Evolutionary conservation across 306 rosid genomes (phyloP).

Genomic region (Ochetophila trinervis): DNA sequence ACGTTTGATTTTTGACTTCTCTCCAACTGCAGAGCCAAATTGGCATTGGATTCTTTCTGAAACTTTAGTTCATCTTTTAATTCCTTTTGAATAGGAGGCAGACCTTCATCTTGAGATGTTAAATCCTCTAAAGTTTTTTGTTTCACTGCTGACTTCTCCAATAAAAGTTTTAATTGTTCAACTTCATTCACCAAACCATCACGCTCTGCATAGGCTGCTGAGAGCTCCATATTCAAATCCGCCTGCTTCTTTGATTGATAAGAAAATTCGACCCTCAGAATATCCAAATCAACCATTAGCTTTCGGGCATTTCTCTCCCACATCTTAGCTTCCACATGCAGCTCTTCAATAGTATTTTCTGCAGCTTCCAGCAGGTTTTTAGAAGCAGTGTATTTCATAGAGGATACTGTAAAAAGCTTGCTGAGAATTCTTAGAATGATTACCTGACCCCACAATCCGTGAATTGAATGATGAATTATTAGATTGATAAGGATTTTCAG

Average conservation of each 20-base stretch:
- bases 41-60: slow-evolving; percentile 66
- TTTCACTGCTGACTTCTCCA: slow-evolving; percentile 35
- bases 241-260: slow-evolving; percentile 53
- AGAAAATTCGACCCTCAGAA: slow-evolving; percentile 55
- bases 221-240: slow-evolving; percentile 54
- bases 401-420: slow-evolving; percentile 29
- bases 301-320: slow-evolving; percentile 92
- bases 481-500: slow-evolving; percentile 12
- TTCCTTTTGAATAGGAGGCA: slow-evolving; percentile 41
- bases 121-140: slow-evolving; percentile 39
- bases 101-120: slow-evolving; percentile 35
- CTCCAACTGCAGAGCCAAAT: slow-evolving; percentile 68
- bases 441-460: slow-evolving; percentile 30
- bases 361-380: slow-evolving; percentile 44
- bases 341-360: slow-evolving; percentile 53
- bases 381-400: slow-evolving; percentile 19
- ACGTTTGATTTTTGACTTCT: slow-evolving; percentile 83
- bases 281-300: slow-evolving; percentile 72
- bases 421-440: slow-evolving; percentile 23
- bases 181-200: slow-evolving; percentile 53
- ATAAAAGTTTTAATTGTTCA: slow-evolving; percentile 44
- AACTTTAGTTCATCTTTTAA: slow-evolving; percentile 69
- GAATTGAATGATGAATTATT: slow-evolving; percentile 37
- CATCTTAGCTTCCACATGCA: slow-evolving; percentile 91
- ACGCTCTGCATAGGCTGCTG: slow-evolving; percentile 47